Conservation (phyloP, 2,329 filamentous ascomycete genomes). For the Alternaria viburni region DNA sequence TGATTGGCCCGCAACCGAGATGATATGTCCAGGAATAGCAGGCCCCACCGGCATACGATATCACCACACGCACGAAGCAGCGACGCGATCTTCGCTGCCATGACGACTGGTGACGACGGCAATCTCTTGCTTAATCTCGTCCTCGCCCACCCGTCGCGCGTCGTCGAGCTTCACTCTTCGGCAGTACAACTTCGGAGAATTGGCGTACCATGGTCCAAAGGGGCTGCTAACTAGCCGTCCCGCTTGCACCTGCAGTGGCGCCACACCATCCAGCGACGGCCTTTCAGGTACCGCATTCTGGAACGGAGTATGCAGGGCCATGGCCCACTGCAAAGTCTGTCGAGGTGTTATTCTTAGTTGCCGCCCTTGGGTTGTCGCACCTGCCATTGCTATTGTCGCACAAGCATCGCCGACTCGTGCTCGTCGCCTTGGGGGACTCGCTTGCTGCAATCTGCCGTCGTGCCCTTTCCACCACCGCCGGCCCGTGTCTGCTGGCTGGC, state of each 20-base stretch:
- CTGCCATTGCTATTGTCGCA: background rate
- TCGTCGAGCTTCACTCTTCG: background rate
- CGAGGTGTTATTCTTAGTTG: constrained; percentile 8
- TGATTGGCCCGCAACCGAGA: constrained; percentile 26
- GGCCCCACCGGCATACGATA: constrained; percentile 6
- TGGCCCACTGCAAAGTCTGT: constrained; percentile 1
- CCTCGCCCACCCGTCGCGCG: background rate
- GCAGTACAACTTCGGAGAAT: constrained; percentile 1
- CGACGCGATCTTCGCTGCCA: background rate
- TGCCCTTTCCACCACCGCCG: constrained; percentile 1
- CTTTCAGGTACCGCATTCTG: constrained; percentile 9
- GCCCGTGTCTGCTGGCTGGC: constrained; percentile 12
- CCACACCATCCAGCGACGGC: constrained; percentile 4
- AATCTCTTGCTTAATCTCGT: background rate
- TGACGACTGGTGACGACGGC: background rate
- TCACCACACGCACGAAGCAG: background rate
- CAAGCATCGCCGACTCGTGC: background rate
- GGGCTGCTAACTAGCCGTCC: constrained; percentile 4
- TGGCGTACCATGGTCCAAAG: constrained; percentile 1
- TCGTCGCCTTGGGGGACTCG: background rate
- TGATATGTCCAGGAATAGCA: constrained; percentile 17
- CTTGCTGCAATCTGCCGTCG: constrained; percentile 5
- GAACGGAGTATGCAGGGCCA: constrained; percentile 9
- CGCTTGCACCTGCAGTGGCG: constrained; percentile 12
- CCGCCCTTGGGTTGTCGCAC: constrained; percentile 4